These are phyloP conservation scores for Citrus hindsii DNA, from an alignment of 345 rosid genomes.

Conservation along the genomic window DNA sequence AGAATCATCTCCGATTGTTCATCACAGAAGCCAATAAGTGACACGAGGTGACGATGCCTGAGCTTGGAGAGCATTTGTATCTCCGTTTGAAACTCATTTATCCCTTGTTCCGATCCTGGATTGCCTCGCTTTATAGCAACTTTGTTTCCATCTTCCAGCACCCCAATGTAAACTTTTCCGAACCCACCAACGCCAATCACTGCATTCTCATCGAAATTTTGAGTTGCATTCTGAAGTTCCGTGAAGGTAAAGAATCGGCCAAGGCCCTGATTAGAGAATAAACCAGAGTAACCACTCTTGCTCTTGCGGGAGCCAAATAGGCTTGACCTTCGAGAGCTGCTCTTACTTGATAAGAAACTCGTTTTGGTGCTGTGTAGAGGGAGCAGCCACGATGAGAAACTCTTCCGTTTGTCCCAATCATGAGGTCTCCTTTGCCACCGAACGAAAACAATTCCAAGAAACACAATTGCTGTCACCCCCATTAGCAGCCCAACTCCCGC, in stretches of 20 bases:
- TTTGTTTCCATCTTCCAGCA: conserved; percentile 59
- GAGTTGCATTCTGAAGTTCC: conserved; percentile 64
- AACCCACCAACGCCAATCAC: conserved; percentile 85
- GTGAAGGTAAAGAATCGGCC: conserved; percentile 57
- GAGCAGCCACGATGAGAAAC: conserved; percentile 76
- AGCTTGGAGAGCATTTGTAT: conserved; percentile 83
- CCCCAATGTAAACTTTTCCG: conserved; percentile 72
- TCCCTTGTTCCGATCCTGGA: conserved; percentile 71
- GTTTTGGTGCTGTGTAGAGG: conserved; percentile 47
- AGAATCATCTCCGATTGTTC: conserved; percentile 81
- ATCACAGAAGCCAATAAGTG: conserved; percentile 77
- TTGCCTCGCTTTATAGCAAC: conserved; percentile 71
- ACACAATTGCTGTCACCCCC: conserved; percentile 42
- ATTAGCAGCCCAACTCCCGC: conserved; percentile 51
- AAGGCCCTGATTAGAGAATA: conserved; percentile 55
- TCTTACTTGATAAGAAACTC: conserved; percentile 48
- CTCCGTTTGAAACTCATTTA: conserved; percentile 85
- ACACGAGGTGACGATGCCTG: conserved; percentile 77
- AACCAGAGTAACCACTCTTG: conserved; percentile 43
- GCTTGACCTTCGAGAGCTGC: conserved; percentile 51
- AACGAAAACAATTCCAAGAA: conserved; percentile 39
- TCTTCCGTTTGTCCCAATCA: conserved; percentile 56
- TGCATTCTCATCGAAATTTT: conserved; percentile 64
- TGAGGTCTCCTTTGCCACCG: conserved; percentile 55
- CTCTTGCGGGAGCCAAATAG: conserved; percentile 55